Percentiles rank a stretch among this genome's conserved stretches.
Conservation (phyloP, 371 early-diverging fungal genomes). For the Mucor saturninus region DNA sequence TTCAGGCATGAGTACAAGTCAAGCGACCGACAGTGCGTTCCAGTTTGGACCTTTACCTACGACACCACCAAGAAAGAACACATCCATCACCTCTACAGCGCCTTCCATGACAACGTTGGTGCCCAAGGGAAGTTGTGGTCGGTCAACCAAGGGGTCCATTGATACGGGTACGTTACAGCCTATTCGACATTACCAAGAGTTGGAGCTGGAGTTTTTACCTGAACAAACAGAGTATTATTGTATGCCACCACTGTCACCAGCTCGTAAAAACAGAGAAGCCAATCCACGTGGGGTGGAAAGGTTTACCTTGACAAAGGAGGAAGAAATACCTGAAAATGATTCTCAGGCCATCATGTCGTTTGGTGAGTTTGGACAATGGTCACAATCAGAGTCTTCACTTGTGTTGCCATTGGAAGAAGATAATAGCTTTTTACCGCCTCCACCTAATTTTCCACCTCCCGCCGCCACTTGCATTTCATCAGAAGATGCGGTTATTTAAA, state of each 20-base stretch:
- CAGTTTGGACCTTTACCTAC: slow-evolving; percentile 26
- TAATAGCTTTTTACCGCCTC: not conserved
- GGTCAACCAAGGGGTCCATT: not conserved
- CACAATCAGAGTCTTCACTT: slow-evolving; percentile 2
- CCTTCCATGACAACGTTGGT: slow-evolving; percentile 22
- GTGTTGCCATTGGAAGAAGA: not conserved
- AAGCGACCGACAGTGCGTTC: slow-evolving; percentile 16
- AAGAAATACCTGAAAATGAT: not conserved
- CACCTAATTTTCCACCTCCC: not conserved
- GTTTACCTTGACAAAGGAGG: not conserved
- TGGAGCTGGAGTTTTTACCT: not conserved
- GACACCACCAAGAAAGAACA: slow-evolving; percentile 17
- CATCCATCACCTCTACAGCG: slow-evolving; percentile 19
- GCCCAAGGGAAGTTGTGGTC: not conserved
- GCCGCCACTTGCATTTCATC: not conserved
- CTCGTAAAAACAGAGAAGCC: slow-evolving; percentile 11
- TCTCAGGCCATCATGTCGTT: not conserved
- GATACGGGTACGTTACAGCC: slow-evolving; percentile 1
- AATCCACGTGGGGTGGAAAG: not conserved
- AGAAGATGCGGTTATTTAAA: not conserved
- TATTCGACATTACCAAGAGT: slow-evolving; percentile 1
- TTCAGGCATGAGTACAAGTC: slow-evolving; percentile 6
- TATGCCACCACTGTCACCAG: slow-evolving; percentile 14
- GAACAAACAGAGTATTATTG: not conserved
- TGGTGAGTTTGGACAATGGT: not conserved